Base-by-base conservation (phyloP, 345 rosid species). In the Hypericum perforatum region DNA sequence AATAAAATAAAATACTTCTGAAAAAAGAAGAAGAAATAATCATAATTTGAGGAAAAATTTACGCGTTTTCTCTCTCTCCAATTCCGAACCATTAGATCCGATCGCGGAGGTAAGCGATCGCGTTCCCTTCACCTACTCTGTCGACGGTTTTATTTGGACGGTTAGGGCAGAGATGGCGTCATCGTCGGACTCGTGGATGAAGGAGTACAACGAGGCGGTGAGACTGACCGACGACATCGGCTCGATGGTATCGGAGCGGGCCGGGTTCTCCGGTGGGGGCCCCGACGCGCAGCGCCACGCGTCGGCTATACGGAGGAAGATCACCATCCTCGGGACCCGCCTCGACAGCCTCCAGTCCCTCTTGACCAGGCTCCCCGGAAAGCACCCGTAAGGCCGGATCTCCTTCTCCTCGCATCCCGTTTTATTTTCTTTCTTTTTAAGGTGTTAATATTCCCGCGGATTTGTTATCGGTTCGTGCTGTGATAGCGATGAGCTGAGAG, bases 201-300 rank as follows among this genome's bases (percentile, higher is more conserved):
- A 73, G 69, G 94, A 84, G 55, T 89, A 79, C 57, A 78, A 84
- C 51, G 95, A 84, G 62, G 97, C 94, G 11, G 61, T 74, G 7
- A 89, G 77, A 59, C 67, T 89, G 64, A 67, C 80, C 0, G 97
- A 89, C 57, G 97, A 89, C 47, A 83, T 88, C 49, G 77, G 67
- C 66, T 86, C 77, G 46, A 92, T 88, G 98, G 78, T 88, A 62
- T 74, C 81, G 3, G 98, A 86, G 36, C 67, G 90, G 60, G 68
- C 47, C 60, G 62, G 78, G 0, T 41, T 80, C 32, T 76, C 80
- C 29, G 44, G 76, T 16, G 60, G 94, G 6, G 97, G 95, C 37
- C 95, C 95, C 15, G 97, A 85, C 37, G 66, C 86, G 16, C 95
- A 88, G 60, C 95, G 98, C 12, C 94, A 80, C 63, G 78, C 85